Conservation (phyloP, 2,329 filamentous ascomycete genomes). For the Scedosporium dehoogii region DNA sequence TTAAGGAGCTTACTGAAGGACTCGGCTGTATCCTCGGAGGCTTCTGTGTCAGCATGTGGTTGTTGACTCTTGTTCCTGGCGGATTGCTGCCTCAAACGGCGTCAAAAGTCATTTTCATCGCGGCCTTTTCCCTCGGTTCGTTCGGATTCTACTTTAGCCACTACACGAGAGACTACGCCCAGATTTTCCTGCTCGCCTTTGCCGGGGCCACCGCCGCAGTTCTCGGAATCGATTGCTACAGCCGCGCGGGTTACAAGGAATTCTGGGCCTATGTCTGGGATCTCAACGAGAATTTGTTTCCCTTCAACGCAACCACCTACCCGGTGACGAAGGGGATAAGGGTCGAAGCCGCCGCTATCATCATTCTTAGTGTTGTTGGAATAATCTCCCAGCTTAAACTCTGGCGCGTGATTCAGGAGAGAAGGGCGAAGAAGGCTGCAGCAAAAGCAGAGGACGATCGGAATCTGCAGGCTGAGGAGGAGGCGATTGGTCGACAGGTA, state of each 20-base stretch:
- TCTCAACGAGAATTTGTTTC: slow-evolving; percentile 72
- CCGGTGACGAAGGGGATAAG: slow-evolving; percentile 78
- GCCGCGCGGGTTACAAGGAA: slow-evolving; percentile 81
- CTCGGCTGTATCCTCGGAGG: slow-evolving; percentile 82
- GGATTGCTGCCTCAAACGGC: slow-evolving; percentile 56
- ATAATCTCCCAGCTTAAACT: slow-evolving; percentile 77
- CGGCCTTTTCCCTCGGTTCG: slow-evolving; percentile 54
- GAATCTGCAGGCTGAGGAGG: slow-evolving; percentile 55
- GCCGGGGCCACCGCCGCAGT: slow-evolving; percentile 69
- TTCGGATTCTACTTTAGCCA: slow-evolving; percentile 72
- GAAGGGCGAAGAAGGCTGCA: slow-evolving; percentile 41
- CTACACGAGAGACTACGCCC: slow-evolving; percentile 65
- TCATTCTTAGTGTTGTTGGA: slow-evolving; percentile 66
- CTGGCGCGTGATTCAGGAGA: slow-evolving; percentile 69
- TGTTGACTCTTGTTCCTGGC: slow-evolving; percentile 66
- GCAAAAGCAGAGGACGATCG: slow-evolving; percentile 39
- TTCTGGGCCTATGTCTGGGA: slow-evolving; percentile 92
- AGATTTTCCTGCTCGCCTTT: slow-evolving; percentile 71
- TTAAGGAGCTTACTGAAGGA: slow-evolving; percentile 70
- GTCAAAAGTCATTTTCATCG: slow-evolving; percentile 66
- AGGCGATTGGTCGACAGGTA: slow-evolving; percentile 57
- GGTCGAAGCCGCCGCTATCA: slow-evolving; percentile 69
- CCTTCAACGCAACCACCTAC: slow-evolving; percentile 65
- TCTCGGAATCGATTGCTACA: slow-evolving; percentile 85
- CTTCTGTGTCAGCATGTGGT: slow-evolving; percentile 84